phyloP scores from a whole-genome alignment of 2,329 filamentous ascomycete species.

The Colletotrichum sp. region DNA sequence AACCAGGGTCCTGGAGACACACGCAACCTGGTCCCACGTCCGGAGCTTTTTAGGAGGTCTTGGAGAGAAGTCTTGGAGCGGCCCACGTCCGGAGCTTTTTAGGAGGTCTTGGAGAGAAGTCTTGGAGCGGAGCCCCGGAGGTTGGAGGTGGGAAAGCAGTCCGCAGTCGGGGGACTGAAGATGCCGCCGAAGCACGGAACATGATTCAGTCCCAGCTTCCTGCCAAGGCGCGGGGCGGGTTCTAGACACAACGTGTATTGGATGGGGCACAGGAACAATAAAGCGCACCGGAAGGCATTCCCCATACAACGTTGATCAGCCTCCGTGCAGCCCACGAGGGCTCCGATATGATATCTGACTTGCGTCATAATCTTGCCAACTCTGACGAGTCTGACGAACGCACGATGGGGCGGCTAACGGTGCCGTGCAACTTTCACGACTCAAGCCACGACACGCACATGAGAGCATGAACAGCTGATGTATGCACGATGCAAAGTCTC shows the following conservation, averaged over 20 bases:
- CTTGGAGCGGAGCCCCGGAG: not conserved
- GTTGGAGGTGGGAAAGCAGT: not conserved
- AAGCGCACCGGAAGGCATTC: not conserved
- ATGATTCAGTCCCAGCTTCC: conserved; percentile 13
- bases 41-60: not conserved
- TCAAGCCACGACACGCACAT: not conserved
- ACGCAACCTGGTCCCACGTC: not conserved
- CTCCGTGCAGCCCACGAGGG: not conserved
- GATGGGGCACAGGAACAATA: not conserved
- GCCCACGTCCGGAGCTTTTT: not conserved
- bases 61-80: not conserved
- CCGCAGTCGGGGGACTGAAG: not conserved
- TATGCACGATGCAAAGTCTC: not conserved
- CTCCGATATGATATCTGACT: conserved; percentile 6
- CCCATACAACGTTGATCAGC: not conserved
- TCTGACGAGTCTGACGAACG: not conserved
- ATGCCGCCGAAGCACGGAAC: not conserved
- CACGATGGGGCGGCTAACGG: not conserved
- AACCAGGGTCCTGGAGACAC: not conserved
- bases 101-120: not conserved
- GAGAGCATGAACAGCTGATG: not conserved
- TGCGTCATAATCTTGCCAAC: conserved; percentile 7
- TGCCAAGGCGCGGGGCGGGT: not conserved
- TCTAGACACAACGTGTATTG: not conserved
- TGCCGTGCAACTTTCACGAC: not conserved